These are phyloP conservation scores for Neopestalotiopsis sp. DNA, from an alignment of 2,329 filamentous ascomycete genomes.

Conservation along the genomic window DNA sequence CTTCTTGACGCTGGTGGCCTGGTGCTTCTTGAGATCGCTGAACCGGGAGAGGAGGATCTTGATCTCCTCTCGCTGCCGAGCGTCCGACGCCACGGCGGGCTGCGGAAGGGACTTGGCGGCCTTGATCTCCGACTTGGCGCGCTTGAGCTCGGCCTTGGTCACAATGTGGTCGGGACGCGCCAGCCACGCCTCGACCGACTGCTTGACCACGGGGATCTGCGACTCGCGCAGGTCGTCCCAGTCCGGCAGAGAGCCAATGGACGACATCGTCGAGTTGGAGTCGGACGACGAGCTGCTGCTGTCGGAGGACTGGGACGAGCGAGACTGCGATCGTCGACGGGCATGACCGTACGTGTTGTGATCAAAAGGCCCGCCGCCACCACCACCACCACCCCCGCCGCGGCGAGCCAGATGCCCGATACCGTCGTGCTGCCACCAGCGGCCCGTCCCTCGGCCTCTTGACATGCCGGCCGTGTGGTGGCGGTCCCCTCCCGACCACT, in stretches of 20 bases:
- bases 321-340: constrained; percentile 36
- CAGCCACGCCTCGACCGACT: constrained; percentile 54
- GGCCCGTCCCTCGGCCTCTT: background rate
- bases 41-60: constrained; percentile 51
- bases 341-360: background rate
- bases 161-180: constrained; percentile 54
- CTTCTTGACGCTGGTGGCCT: constrained; percentile 37
- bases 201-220: constrained; percentile 53
- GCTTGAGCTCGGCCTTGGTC: constrained; percentile 50
- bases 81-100: constrained; percentile 10
- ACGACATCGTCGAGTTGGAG: constrained; percentile 45
- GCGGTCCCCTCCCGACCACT: constrained; percentile 5
- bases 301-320: constrained; percentile 43
- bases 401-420: background rate
- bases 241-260: constrained; percentile 59
- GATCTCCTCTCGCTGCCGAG: constrained; percentile 41
- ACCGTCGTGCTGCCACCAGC: background rate
- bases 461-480: constrained; percentile 14
- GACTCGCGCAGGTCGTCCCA: constrained; percentile 55
- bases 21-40: constrained; percentile 45
- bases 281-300: constrained; percentile 43
- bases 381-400: constrained; percentile 9
- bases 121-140: constrained; percentile 50
- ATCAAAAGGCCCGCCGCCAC: constrained; percentile 3
- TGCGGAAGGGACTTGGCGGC: constrained; percentile 35